Base-by-base conservation (phyloP, 768 basidiomycete species). In the Jaapia argillacea region DNA sequence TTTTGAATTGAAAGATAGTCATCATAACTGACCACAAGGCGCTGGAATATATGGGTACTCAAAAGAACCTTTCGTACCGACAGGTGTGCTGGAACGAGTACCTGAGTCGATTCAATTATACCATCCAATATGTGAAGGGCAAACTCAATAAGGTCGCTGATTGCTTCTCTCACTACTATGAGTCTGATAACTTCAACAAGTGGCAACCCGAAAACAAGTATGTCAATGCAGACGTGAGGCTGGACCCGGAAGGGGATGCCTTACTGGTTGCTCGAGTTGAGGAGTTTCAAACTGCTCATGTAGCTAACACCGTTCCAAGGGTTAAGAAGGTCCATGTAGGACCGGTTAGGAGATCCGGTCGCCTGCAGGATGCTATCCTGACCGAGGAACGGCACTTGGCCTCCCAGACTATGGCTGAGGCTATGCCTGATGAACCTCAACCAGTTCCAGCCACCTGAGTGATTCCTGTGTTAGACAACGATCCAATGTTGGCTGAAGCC, bases 71-170 rank as follows among this genome's bases (percentile, higher is more conserved):
- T 24, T 53, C 51, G 0, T 36, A 40, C 6, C 48, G 56, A 7
- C 63, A 58, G 35, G 26, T 42, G 3, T 38, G 57, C 4, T 67
- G 64, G 62, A 49, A 49, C 31, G 58, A 66, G 12, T 65, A 56
- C 40, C 18, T 64, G 13, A 50, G 48, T 0, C 14, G 48, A 1
- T 65, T 66, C 41, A 44, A 64, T 36, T 53, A 48, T 25, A 48
- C 56, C 13, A 56, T 60, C 3, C 14, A 23, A 5, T 55, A 60
- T 46, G 54, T 58, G 0, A 46, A 54, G 7, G 61, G 60, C 0
- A 35, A 13, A 0, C 27, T 24, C 0, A 63, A 64, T 24, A 57
- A 51, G 18, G 59, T 65, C 3, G 60, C 57, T 0, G 59, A 65
- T 40, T 49, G 46, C 13, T 28, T 65, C 1, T 65, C 61, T 0